Evolutionary conservation across 257 asterid species (phyloP), one percentile per base, ranked within the genome.

Genomic region (Gardenia jasminoides): DNA sequence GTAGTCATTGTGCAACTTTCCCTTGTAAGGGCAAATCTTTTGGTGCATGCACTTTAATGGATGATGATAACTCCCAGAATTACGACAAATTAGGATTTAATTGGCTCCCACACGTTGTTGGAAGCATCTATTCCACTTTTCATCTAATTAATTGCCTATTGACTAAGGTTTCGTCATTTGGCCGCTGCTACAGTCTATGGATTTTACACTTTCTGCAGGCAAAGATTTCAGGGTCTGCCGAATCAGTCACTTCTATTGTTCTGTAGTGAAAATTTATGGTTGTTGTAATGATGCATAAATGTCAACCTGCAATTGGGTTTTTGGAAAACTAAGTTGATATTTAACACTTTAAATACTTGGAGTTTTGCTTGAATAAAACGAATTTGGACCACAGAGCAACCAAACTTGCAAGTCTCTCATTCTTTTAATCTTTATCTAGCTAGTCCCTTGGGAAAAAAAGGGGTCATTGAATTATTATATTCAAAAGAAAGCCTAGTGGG

Each of bases 51-150:
- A 56, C 56, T 31, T 56, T 13, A 74, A 36, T 36, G 36, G 36
- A 7, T 33, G 13, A 30, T 59, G 33, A 75, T 24, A n/a, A 13
- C 33, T 8, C 67, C 78, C 20, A 20, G 43, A 16, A 61, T 43
- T 26, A 15, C n/a, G 71, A 62, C 79, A 43, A 48, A 44, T 12
- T n/a, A 8, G 71, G 79, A 41, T 61, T 59, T 24, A 11, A 59
- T 39, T 61, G 59, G 72, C 46, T 16, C 64, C 79, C 79, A 76
- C 79, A 20, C 6, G 54, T 43, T 26, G 15, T 68, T 68, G 52
- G 31, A 56, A 74, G 41, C 13, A 58, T 61, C 26, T 31, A 43
- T 19, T 24, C 28, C 43, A 11, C 52, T 31, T 66, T 48, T 6
- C 26, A 30, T 77, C 52, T 67, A 24, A 66, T 77, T 67, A 66